Conservation (phyloP, 345 rosid species). For the Rhodamnia argentea region DNA sequence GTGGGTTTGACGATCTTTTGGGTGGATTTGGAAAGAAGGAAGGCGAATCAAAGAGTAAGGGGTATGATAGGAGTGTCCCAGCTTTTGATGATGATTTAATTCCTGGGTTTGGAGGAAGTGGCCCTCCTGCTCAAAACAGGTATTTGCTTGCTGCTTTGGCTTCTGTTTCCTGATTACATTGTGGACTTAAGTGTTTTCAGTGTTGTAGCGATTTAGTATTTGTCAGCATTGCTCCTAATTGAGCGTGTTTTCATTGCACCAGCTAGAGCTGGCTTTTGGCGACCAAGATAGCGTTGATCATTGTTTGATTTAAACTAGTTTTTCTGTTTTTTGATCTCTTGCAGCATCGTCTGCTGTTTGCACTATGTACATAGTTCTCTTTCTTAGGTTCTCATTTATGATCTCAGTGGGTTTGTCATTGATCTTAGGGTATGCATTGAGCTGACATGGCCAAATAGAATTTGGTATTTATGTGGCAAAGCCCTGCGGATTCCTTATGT, state of each 20-base stretch:
- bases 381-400: not conserved
- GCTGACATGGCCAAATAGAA: not conserved
- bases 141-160: not conserved
- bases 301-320: not conserved
- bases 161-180: not conserved
- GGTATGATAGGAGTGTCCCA: conserved; percentile 8
- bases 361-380: not conserved
- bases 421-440: not conserved
- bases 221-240: not conserved
- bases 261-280: not conserved
- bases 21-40: conserved; percentile 21
- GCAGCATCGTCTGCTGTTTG: not conserved
- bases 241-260: not conserved
- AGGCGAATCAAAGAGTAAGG: conserved; percentile 10
- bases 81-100: conserved; percentile 23
- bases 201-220: not conserved
- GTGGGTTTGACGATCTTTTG: conserved; percentile 29
- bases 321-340: not conserved
- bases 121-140: conserved; percentile 9
- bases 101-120: conserved; percentile 34
- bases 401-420: not conserved
- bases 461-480: not conserved
- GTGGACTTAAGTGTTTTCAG: not conserved
- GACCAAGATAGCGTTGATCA: not conserved
- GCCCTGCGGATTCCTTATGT: not conserved